A percentile compares a stretch with the other conserved stretches of the same genome.
phyloP scores from a whole-genome alignment of 169 alveolate species.

The Cryptosporidium ubiquitum region DNA sequence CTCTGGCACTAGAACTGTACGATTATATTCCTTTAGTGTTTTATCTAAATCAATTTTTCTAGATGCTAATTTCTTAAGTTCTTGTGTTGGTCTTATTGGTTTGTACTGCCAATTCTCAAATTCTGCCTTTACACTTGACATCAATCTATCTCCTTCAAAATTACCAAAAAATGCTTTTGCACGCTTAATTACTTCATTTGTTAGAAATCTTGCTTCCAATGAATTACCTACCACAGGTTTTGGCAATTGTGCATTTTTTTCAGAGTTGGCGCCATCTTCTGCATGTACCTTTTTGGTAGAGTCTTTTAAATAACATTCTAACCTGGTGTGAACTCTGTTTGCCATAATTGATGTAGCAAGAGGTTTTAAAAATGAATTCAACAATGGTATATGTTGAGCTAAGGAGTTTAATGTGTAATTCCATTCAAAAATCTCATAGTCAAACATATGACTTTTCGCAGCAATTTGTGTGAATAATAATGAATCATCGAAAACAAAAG shows the following conservation, averaged over 20 bases:
- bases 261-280: background rate
- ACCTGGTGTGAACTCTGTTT: conserved; percentile 40
- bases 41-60: background rate
- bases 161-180: conserved; percentile 54
- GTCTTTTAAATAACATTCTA: conserved; percentile 1
- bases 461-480: conserved; percentile 23
- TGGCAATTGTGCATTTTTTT: background rate
- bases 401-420: conserved; percentile 42
- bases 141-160: conserved; percentile 28
- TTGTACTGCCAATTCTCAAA: conserved; percentile 63
- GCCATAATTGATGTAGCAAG: conserved; percentile 60
- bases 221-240: conserved; percentile 11
- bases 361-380: conserved; percentile 46
- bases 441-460: conserved; percentile 60
- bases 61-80: background rate
- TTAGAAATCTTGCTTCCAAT: conserved; percentile 56
- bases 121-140: conserved; percentile 34
- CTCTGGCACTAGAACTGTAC: conserved; percentile 3
- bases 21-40: conserved; percentile 21
- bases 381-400: conserved; percentile 60
- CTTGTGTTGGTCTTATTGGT: conserved; percentile 18
- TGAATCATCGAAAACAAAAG: conserved; percentile 65
- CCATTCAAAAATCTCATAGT: conserved; percentile 62
- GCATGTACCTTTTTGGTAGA: background rate
- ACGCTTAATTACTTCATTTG: conserved; percentile 44